Base-by-base conservation (phyloP, 2,329 filamentous ascomycete species). In the Trichoderma sp. region DNA sequence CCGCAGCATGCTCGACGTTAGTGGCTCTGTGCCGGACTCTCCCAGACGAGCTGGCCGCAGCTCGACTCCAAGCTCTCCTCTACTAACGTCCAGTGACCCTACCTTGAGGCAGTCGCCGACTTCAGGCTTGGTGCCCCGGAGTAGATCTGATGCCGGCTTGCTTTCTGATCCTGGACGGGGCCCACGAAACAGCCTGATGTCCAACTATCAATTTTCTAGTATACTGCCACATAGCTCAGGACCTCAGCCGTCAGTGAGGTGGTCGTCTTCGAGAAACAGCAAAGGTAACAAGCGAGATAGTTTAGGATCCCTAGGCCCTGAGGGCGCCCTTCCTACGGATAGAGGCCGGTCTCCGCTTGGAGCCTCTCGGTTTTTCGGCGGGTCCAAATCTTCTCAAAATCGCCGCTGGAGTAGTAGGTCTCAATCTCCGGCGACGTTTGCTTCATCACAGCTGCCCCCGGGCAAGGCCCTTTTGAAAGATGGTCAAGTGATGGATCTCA, bases 401-500 rank as follows among this genome's bases (percentile, higher is more conserved):
- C 59, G 85, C 56, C 59, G 85, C 55, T 77, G 85, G 72, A 72
- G 54, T 69, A 81, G 72, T 71, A 77, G 72, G 70, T 85, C 75
- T 75, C 80, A 78, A 73, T 84, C 74, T 55, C 77, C 77, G 51
- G 76, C 80, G 30, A 72, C 73, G 4, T 74, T 75, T 49, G 68
- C 60, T 72, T 26, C 73, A n/a, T 70, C 76, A 14, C 64, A 67
- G 16, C 70, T 78, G 72, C 77, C 71, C 71, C 70, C 77, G 1
- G 77, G 78, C 58, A 77, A 74, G 76, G 76, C 86, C 16, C 82
- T 88, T 55, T 83, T 91, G 4, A 85, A 88, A 52, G 87, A 88
- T 66, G 89, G 87, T 13, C 84, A 86, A 58, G 77, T 86, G 1
- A 81, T 93, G 63, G 90, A 94, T 75, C 86, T 91, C 78, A 87